Percentiles rank a stretch among this genome's conserved stretches.
phyloP scores from a whole-genome alignment of 331 rosid species.

The Arachis monticola region DNA sequence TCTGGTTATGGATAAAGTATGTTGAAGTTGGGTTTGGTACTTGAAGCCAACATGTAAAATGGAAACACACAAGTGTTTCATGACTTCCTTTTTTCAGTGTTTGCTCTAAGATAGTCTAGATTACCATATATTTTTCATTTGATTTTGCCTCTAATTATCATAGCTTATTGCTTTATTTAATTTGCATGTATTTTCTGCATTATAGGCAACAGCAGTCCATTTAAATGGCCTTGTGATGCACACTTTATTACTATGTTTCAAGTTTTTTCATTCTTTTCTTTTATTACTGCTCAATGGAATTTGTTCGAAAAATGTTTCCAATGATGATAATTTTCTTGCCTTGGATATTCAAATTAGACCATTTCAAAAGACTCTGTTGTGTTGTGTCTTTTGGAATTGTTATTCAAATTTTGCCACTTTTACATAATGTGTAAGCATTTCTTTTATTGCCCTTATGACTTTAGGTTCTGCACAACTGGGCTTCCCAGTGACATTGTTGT shows the following conservation, averaged over 20 bases:
- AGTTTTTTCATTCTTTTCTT: not conserved
- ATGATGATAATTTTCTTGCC: not conserved
- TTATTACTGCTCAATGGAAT: not conserved
- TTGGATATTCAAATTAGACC: not conserved
- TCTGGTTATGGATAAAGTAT: slow-evolving; percentile 13
- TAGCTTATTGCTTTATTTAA: not conserved
- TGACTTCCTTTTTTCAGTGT: not conserved
- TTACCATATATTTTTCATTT: slow-evolving; percentile 23
- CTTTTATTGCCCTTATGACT: slow-evolving; percentile 26
- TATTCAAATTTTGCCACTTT: not conserved
- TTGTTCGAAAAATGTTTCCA: slow-evolving; percentile 7
- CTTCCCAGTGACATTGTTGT: slow-evolving; percentile 93
- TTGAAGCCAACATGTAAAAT: slow-evolving; percentile 4
- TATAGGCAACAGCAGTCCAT: not conserved
- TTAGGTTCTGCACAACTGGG: slow-evolving; percentile 97
- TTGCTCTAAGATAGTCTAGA: not conserved
- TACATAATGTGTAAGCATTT: slow-evolving; percentile 14
- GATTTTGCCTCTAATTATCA: slow-evolving; percentile 15
- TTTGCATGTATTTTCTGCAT: slow-evolving; percentile 3
- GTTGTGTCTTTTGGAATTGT: not conserved
- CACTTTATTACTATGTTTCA: not conserved
- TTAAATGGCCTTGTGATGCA: slow-evolving; percentile 24
- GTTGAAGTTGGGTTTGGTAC: slow-evolving; percentile 44
- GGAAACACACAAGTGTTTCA: not conserved
- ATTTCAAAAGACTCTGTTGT: slow-evolving; percentile 13